Percentiles rank a stretch among this genome's conserved stretches.
phyloP scores from a whole-genome alignment of 257 asterid genomes.

The Osmanthus fragrans region DNA sequence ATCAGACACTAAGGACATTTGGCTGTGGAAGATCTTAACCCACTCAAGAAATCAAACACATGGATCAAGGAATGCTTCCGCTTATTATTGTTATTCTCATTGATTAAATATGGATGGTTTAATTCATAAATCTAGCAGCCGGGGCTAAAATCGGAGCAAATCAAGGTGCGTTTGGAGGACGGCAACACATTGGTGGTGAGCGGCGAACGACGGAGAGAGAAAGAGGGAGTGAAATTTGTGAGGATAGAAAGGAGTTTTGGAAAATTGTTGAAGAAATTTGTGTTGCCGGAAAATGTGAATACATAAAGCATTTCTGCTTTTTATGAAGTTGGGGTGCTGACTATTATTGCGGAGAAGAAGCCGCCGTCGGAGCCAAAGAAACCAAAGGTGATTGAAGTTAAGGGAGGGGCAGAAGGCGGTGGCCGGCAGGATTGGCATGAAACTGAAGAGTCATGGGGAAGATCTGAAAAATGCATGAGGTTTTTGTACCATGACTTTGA shows the following conservation, averaged over 20 bases:
- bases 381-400: constrained; percentile 21
- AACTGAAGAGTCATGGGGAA: not conserved
- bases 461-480: not conserved
- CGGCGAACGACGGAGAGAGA: constrained; percentile 26
- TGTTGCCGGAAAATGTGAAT: constrained; percentile 36
- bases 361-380: constrained; percentile 24
- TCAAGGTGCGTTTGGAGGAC: constrained; percentile 22
- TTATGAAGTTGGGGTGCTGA: constrained; percentile 33
- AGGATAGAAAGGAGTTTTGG: constrained; percentile 35
- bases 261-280: constrained; percentile 36
- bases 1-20: too few species aligned
- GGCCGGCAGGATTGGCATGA: too few species aligned
- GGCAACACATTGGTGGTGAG: constrained; percentile 21
- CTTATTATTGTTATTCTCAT: too few species aligned
- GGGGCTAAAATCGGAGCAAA: constrained; percentile 22
- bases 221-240: constrained; percentile 1
- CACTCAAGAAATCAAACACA: too few species aligned
- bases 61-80: too few species aligned
- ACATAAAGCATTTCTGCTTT: constrained; percentile 14
- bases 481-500: not conserved
- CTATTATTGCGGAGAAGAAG: constrained; percentile 23
- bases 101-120: too few species aligned
- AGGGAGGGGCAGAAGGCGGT: not conserved
- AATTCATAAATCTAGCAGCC: too few species aligned
- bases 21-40: too few species aligned